Conservation (phyloP, 352 stramenopile genomes). For the Aphanomyces euteiches region DNA sequence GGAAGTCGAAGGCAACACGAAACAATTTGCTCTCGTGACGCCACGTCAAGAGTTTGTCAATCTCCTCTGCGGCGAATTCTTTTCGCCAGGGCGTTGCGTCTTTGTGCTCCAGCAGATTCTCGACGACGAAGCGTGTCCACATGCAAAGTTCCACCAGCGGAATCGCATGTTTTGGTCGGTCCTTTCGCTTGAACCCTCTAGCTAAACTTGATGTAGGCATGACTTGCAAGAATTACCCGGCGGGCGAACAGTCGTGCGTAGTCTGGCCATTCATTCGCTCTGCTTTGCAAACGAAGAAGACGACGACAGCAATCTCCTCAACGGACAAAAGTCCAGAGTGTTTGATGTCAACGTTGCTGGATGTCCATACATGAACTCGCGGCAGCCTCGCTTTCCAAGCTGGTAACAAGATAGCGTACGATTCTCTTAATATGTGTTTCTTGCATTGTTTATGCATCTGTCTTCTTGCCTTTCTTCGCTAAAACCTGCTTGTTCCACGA, state of each 20-base stretch:
- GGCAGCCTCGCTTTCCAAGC: constrained; percentile 1
- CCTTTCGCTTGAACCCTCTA: not conserved
- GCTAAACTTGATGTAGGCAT: not conserved
- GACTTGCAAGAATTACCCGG: not conserved
- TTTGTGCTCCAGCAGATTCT: constrained; percentile 7
- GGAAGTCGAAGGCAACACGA: not conserved
- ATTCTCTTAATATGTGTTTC: not conserved
- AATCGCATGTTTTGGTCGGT: constrained; percentile 1
- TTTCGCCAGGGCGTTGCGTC: not conserved
- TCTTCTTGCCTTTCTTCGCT: not conserved
- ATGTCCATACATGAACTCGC: constrained; percentile 4
- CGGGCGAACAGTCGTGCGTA: not conserved
- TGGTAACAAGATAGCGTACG: not conserved
- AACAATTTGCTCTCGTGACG: not conserved
- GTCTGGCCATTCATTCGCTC: constrained; percentile 1
- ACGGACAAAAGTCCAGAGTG: not conserved
- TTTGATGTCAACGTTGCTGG: constrained; percentile 1
- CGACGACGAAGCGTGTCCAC: not conserved
- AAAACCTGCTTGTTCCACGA: constrained; percentile 13
- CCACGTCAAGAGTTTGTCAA: not conserved
- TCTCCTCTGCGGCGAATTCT: not conserved
- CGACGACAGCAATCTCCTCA: not conserved
- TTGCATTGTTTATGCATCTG: not conserved
- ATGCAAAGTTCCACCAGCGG: not conserved
- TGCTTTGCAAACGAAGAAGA: constrained; percentile 6